A percentile compares a stretch with the other conserved stretches of the same genome.
These are phyloP conservation scores for Polyplosphaeria fusca DNA, from an alignment of 495 filamentous ascomycete species.

Conservation along the genomic window DNA sequence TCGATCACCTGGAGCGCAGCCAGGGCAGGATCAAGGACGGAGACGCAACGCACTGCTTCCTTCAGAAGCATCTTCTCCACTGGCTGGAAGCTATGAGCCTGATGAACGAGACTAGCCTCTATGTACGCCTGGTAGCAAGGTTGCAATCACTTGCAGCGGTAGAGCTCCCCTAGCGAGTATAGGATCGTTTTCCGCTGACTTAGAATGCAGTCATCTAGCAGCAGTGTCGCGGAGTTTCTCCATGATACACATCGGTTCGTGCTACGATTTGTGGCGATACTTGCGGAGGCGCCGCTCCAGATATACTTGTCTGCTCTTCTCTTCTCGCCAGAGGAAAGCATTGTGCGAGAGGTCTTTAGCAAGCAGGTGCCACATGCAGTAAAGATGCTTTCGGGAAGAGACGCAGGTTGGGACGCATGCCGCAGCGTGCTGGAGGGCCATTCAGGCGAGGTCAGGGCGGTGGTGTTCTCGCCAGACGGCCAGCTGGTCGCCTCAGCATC, in stretches of 20 bases:
- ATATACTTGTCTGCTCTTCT: background rate
- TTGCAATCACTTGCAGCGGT: conserved; percentile 1
- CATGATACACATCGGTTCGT: background rate
- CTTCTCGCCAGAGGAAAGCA: background rate
- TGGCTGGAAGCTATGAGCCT: conserved; percentile 47
- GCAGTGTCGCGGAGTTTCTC: too few species aligned
- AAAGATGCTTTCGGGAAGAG: background rate
- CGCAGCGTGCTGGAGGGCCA: background rate
- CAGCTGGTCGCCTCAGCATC: background rate
- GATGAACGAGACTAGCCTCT: conserved; percentile 27
- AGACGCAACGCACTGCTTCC: conserved; percentile 37
- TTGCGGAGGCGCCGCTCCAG: background rate
- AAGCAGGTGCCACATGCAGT: background rate
- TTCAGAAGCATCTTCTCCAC: conserved; percentile 46
- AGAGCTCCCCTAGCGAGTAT: too few species aligned
- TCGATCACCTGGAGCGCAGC: conserved; percentile 45
- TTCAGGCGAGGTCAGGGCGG: background rate
- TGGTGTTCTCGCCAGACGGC: background rate
- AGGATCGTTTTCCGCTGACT: too few species aligned
- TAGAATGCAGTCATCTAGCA: too few species aligned
- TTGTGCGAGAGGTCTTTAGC: background rate
- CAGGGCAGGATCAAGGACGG: conserved; percentile 26
- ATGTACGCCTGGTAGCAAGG: background rate
- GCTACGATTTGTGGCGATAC: background rate
- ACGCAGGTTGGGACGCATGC: background rate